phyloP scores from a whole-genome alignment of 768 basidiomycete species.

The Mycena rebaudengoi region DNA sequence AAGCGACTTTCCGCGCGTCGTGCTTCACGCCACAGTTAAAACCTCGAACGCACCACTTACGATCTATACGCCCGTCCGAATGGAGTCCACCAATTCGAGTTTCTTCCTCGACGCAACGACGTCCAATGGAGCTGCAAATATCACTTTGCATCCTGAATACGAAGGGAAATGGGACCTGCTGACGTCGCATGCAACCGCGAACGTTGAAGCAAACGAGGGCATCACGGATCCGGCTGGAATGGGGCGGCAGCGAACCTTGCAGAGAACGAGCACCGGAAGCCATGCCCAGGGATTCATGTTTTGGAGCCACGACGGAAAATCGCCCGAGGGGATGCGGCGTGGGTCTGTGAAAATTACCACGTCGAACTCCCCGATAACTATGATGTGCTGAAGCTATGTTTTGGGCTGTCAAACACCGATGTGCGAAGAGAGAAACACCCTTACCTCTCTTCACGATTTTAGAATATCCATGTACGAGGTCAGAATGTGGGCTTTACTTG shows the following conservation, averaged over 20 bases:
- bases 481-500: too few relatives aligned
- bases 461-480: too few relatives aligned
- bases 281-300: conserved; percentile 1
- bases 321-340: neutral
- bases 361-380: neutral
- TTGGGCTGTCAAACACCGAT: too few relatives aligned
- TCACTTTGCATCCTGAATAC: neutral
- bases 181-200: neutral
- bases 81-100: neutral
- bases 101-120: conserved; percentile 19
- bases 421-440: too few relatives aligned
- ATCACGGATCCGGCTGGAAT: neutral
- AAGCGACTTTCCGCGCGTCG: neutral
- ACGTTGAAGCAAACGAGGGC: neutral
- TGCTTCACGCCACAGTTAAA: neutral
- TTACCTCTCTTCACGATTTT: too few relatives aligned
- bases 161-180: conserved; percentile 17
- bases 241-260: neutral
- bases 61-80: neutral
- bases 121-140: neutral
- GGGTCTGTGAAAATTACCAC: conserved; percentile 5
- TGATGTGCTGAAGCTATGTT: too few relatives aligned
- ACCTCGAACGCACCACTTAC: conserved; percentile 5
- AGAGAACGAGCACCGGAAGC: neutral
- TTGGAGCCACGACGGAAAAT: conserved; percentile 7